phyloP scores from a whole-genome alignment of 345 rosid genomes.

The Eucalyptus victrix region DNA sequence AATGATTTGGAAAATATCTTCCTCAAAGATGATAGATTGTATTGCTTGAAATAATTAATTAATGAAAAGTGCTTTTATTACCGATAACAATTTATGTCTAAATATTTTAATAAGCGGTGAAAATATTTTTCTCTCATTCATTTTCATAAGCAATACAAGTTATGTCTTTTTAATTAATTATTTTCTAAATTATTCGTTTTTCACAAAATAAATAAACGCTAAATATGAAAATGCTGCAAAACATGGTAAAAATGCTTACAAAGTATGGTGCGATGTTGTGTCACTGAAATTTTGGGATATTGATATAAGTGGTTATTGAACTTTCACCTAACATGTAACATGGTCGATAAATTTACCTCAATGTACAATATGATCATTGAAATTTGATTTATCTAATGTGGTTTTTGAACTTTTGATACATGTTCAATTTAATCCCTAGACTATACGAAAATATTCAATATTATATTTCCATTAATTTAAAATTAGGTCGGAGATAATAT shows the following conservation, averaged over 20 bases:
- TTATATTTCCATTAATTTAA: too few species aligned
- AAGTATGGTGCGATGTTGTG: neutral
- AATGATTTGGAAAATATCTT: neutral
- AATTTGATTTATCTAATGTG: too few species aligned
- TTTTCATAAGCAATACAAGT: neutral
- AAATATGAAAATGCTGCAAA: neutral
- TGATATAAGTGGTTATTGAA: too few species aligned
- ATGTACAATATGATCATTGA: too few species aligned
- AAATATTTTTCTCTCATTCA: neutral
- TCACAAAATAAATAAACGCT: fast-evolving
- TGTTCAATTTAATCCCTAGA: too few species aligned
- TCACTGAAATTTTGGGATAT: neutral
- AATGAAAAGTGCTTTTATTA: neutral
- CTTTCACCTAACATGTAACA: too few species aligned
- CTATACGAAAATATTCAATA: too few species aligned
- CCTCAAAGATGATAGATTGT: neutral
- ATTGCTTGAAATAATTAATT: neutral
- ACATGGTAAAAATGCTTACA: neutral
- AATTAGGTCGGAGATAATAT: too few species aligned
- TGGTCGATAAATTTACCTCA: too few species aligned
- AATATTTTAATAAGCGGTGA: fast-evolving
- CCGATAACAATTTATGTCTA: neutral
- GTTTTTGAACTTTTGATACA: too few species aligned
- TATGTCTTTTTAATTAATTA: neutral
- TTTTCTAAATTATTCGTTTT: neutral